Evolutionary conservation across 495 filamentous ascomycete genomes (phyloP).

Genomic region (Penicillium maclennaniae): DNA sequence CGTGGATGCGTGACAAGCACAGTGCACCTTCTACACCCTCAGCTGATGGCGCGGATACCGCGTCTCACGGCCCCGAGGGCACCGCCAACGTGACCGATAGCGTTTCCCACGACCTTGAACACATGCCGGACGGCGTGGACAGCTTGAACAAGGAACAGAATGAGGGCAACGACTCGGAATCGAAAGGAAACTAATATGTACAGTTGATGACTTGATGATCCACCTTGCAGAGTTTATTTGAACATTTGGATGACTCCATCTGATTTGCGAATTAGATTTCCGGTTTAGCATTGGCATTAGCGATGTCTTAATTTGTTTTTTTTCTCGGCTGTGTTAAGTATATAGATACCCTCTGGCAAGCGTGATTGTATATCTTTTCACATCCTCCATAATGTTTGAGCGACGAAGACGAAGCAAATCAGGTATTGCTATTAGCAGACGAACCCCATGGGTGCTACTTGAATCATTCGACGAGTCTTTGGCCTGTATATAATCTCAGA

Average conservation of each 20-base stretch:
- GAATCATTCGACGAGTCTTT: too few relatives aligned
- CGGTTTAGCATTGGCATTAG: neutral
- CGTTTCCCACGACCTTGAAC: neutral
- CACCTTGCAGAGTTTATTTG: neutral
- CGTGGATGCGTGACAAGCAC: conserved; percentile 35
- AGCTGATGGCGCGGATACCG: conserved; percentile 4
- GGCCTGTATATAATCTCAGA: too few relatives aligned
- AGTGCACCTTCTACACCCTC: conserved; percentile 22
- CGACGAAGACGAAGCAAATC: too few relatives aligned
- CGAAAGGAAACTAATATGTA: neutral
- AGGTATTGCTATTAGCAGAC: too few relatives aligned
- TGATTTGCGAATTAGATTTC: neutral
- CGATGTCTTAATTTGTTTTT: neutral
- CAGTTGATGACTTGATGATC: neutral
- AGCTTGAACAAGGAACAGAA: neutral
- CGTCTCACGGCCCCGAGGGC: neutral
- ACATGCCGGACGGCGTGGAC: neutral
- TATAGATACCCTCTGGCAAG: neutral
- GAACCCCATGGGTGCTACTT: too few relatives aligned
- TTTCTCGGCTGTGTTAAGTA: neutral
- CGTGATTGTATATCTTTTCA: neutral
- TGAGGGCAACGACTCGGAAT: neutral
- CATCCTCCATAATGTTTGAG: neutral
- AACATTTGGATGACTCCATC: neutral
- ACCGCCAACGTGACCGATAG: neutral